Conservation (phyloP, 352 stramenopile genomes). For the Phytophthora hybrid region DNA sequence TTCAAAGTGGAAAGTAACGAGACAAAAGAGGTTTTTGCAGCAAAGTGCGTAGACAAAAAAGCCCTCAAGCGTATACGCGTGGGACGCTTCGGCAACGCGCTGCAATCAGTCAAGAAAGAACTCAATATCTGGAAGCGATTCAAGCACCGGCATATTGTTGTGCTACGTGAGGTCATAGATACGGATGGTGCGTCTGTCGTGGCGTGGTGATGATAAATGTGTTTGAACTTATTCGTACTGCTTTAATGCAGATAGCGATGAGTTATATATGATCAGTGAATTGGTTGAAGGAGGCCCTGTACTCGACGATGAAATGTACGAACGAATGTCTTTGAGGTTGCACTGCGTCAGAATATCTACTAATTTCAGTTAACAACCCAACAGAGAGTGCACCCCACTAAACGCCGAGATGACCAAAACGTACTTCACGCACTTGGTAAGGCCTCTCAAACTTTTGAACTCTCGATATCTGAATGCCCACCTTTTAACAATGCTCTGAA, state of each 20-base stretch:
- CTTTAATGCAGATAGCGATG: constrained; percentile 61
- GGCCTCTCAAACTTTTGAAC: background rate
- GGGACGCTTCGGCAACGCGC: constrained; percentile 75
- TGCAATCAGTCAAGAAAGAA: constrained; percentile 91
- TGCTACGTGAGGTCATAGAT: constrained; percentile 97
- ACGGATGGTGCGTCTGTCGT: constrained; percentile 60
- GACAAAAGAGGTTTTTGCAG: constrained; percentile 73
- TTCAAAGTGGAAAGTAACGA: constrained; percentile 75
- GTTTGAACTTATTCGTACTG: background rate
- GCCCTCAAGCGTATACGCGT: constrained; percentile 75
- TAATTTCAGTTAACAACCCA: background rate
- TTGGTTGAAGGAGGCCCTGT: constrained; percentile 76
- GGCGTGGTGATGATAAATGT: background rate
- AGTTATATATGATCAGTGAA: constrained; percentile 89
- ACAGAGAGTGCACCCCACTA: constrained; percentile 74
- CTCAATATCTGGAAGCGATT: constrained; percentile 98
- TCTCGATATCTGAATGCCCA: background rate
- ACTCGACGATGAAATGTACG: constrained; percentile 71
- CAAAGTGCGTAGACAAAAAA: constrained; percentile 85
- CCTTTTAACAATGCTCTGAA: background rate
- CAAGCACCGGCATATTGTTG: constrained; percentile 95
- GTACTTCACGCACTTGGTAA: constrained; percentile 84
- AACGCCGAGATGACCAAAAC: constrained; percentile 64
- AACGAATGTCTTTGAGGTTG: background rate
- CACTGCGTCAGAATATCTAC: background rate